These are phyloP conservation scores for Podospora pseudopauciseta DNA, from an alignment of 495 filamentous ascomycete genomes.

Conservation along the genomic window DNA sequence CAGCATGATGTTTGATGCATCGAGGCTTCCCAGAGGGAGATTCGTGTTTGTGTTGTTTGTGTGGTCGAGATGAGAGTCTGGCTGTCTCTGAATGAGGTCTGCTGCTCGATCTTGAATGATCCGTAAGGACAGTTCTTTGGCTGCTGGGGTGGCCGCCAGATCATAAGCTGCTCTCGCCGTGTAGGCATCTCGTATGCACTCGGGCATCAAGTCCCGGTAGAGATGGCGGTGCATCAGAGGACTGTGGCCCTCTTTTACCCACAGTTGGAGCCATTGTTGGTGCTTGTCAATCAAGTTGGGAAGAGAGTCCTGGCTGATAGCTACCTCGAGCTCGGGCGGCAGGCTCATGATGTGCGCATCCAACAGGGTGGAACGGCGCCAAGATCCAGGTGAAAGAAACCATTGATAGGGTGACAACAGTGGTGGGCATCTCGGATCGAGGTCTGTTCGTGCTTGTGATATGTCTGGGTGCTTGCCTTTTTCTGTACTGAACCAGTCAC, in stretches of 20 bases:
- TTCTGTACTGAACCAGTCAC: background rate
- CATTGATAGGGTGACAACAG: slow-evolving; percentile 13
- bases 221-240: slow-evolving; percentile 41
- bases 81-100: slow-evolving; percentile 17
- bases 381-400: slow-evolving; percentile 17
- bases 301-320: slow-evolving; percentile 24
- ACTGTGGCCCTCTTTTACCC: slow-evolving; percentile 26
- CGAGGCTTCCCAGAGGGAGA: slow-evolving; percentile 12
- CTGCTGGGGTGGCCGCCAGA: slow-evolving; percentile 8
- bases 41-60: background rate
- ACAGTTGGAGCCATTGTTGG: slow-evolving; percentile 25
- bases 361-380: background rate
- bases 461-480: background rate
- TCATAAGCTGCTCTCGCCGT: slow-evolving; percentile 30
- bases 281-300: slow-evolving; percentile 25
- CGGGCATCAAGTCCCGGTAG: slow-evolving; percentile 31
- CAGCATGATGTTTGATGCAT: background rate
- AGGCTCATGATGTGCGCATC: background rate
- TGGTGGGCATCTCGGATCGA: background rate
- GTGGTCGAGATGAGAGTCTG: background rate
- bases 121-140: slow-evolving; percentile 22
- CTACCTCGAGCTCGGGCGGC: background rate
- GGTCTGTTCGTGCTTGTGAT: background rate
- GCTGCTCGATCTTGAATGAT: slow-evolving; percentile 27
- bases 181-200: slow-evolving; percentile 31